Percentiles rank a stretch among this genome's conserved stretches.
Conservation (phyloP, 257 asterid species). For the Solanum bulbocastanum region DNA sequence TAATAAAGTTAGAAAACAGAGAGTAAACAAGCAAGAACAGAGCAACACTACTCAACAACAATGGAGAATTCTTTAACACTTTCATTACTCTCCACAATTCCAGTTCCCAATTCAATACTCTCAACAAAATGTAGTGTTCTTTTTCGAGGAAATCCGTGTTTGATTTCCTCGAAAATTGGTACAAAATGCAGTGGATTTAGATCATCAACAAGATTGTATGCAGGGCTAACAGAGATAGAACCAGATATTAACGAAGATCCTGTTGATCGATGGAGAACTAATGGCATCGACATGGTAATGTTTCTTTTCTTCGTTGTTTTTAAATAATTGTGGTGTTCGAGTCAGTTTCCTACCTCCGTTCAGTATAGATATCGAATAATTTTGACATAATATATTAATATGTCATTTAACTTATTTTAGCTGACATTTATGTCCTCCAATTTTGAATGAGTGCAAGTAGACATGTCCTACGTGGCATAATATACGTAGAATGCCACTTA, state of each 20-base stretch:
- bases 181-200: conserved; percentile 5
- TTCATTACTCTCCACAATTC: conserved; percentile 24
- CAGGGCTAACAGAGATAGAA: conserved; percentile 64
- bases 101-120: conserved; percentile 19
- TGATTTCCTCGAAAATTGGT: conserved; percentile 4
- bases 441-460: too few species aligned
- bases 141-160: background rate
- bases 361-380: background rate
- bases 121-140: conserved; percentile 8
- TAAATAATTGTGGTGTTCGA: too few species aligned
- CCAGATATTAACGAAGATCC: conserved; percentile 81
- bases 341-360: background rate
- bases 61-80: conserved; percentile 43
- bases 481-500: too few species aligned
- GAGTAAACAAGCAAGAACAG: background rate
- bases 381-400: background rate
- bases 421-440: too few species aligned
- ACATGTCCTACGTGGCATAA: too few species aligned
- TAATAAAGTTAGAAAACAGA: background rate
- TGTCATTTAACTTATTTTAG: too few species aligned
- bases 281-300: conserved; percentile 46
- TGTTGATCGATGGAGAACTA: conserved; percentile 71
- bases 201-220: conserved; percentile 43
- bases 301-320: background rate
- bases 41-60: background rate